Percentiles rank a stretch among this genome's conserved stretches.
phyloP scores from a whole-genome alignment of 129 eudicot species.

The Flaveria robusta region DNA sequence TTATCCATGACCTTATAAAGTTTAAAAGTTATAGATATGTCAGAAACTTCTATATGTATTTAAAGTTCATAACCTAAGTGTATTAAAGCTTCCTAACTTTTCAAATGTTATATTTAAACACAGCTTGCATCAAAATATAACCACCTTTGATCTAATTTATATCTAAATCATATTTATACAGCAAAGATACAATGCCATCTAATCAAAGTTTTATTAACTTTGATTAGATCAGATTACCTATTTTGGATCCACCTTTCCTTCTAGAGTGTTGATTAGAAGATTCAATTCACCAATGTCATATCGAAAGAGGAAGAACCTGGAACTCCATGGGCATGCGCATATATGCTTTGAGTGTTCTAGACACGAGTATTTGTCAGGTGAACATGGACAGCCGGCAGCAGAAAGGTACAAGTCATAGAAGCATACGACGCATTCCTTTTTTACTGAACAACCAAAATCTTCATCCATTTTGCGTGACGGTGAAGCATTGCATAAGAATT shows the following conservation, averaged over 20 bases:
- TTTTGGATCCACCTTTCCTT: slow-evolving; percentile 47
- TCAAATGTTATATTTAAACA: neutral
- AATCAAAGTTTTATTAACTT: neutral
- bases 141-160: too few relatives aligned
- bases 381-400: slow-evolving; percentile 65
- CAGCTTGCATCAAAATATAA: too few relatives aligned
- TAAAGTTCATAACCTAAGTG: too few relatives aligned
- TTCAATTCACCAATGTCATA: slow-evolving; percentile 53
- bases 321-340: slow-evolving; percentile 67
- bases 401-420: slow-evolving; percentile 70
- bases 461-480: slow-evolving; percentile 46
- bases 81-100: too few relatives aligned
- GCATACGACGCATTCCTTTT: slow-evolving; percentile 68
- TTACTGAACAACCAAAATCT: slow-evolving; percentile 45
- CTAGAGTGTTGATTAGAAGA: slow-evolving; percentile 53
- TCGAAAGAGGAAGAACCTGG: slow-evolving; percentile 50
- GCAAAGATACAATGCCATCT: neutral
- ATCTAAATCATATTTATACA: neutral
- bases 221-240: neutral
- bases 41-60: too few relatives aligned
- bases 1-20: too few relatives aligned
- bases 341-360: slow-evolving; percentile 66
- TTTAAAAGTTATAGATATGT: too few relatives aligned
- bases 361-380: slow-evolving; percentile 64
- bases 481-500: slow-evolving; percentile 48